A percentile compares a stretch with the other conserved stretches of the same genome.
Conservation (phyloP, 495 filamentous ascomycete species). For the Neurospora africana region DNA sequence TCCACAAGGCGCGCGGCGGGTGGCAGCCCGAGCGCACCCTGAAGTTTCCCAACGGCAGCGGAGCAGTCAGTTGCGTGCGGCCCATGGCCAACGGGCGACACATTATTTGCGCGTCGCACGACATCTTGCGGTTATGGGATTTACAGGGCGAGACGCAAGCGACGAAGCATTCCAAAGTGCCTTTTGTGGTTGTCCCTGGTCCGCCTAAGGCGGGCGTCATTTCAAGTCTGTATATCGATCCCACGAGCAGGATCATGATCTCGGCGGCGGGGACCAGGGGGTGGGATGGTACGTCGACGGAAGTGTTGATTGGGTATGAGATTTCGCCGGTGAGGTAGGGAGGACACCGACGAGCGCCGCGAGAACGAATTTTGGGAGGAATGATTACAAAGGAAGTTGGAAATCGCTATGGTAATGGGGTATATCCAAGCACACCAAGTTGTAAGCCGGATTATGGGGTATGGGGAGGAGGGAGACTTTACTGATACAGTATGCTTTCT, state of each 20-base stretch:
- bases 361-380: background rate
- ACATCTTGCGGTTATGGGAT: slow-evolving; percentile 90
- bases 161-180: slow-evolving; percentile 67
- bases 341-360: background rate
- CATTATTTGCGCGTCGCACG: slow-evolving; percentile 87
- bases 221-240: slow-evolving; percentile 71
- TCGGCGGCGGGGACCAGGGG: slow-evolving; percentile 83
- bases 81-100: slow-evolving; percentile 92
- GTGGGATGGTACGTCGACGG: slow-evolving; percentile 89
- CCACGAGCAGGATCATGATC: slow-evolving; percentile 81
- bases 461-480: background rate
- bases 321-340: slow-evolving; percentile 34
- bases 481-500: background rate
- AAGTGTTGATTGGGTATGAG: slow-evolving; percentile 90
- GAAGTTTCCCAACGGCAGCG: slow-evolving; percentile 82
- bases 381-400: background rate
- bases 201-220: slow-evolving; percentile 84
- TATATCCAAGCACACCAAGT: background rate
- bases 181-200: slow-evolving; percentile 89
- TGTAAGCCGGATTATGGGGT: background rate
- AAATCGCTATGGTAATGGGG: background rate
- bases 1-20: slow-evolving; percentile 62
- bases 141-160: slow-evolving; percentile 51
- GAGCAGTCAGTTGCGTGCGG: slow-evolving; percentile 72
- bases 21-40: slow-evolving; percentile 67